Evolutionary conservation across 2,329 filamentous ascomycete genomes (phyloP).

Genomic region (Sarocladium brachiariae): DNA sequence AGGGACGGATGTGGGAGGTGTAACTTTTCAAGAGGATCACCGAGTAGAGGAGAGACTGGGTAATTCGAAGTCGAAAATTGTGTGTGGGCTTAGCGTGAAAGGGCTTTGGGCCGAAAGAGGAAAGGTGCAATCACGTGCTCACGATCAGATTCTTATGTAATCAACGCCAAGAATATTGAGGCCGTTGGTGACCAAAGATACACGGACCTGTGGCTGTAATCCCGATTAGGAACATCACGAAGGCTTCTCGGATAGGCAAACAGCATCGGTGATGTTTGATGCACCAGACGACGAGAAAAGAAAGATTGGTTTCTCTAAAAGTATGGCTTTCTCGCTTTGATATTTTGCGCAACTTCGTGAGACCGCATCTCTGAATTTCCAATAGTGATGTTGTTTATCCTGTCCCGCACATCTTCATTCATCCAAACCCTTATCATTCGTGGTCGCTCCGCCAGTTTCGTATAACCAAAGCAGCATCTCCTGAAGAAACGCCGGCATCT

Average conservation of each 20-base stretch:
- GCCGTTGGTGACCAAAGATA: too few species aligned
- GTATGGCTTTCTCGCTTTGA: too few species aligned
- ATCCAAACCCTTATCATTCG: constrained; percentile 12
- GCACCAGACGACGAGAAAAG: too few species aligned
- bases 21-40: constrained; percentile 25
- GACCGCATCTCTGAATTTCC: background rate
- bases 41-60: constrained; percentile 15
- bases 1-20: constrained; percentile 27
- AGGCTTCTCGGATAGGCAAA: too few species aligned
- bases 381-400: background rate
- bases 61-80: constrained; percentile 24
- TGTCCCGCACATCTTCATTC: background rate
- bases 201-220: too few species aligned
- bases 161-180: too few species aligned
- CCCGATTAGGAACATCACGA: too few species aligned
- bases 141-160: background rate
- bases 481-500: constrained; percentile 12
- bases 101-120: background rate
- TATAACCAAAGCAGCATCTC: constrained; percentile 7
- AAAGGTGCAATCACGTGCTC: background rate
- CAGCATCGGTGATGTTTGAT: too few species aligned
- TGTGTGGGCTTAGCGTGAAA: constrained; percentile 26
- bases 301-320: too few species aligned
- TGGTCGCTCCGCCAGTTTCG: background rate
- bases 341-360: background rate